Evolutionary conservation across 2,329 filamentous ascomycete species (phyloP).

Genomic region (Talaromyces albobiverticillius): DNA sequence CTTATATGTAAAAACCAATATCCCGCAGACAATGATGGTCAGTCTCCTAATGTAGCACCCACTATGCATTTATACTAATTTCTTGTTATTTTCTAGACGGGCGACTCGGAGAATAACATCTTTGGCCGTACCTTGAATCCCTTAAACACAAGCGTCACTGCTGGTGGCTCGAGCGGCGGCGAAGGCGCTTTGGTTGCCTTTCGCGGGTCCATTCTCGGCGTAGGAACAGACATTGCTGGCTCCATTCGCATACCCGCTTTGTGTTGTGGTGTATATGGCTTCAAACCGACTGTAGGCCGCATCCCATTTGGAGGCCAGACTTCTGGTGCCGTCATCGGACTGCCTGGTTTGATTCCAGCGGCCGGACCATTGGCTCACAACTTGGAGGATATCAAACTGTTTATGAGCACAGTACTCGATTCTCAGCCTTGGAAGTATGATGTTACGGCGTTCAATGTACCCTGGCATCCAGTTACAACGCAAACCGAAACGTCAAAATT

Average conservation of each 20-base stretch:
- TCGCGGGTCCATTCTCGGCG: constrained; percentile 29
- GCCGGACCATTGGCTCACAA: constrained; percentile 29
- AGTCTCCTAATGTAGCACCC: constrained; percentile 49
- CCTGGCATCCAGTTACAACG: constrained; percentile 21
- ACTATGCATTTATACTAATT: constrained; percentile 53
- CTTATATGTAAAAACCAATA: constrained; percentile 56
- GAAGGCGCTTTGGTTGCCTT: constrained; percentile 36
- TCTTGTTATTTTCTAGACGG: constrained; percentile 40
- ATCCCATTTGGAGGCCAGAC: constrained; percentile 45
- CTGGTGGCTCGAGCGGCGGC: constrained; percentile 32
- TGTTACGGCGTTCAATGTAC: constrained; percentile 22
- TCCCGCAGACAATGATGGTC: constrained; percentile 64
- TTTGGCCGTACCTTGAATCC: constrained; percentile 22
- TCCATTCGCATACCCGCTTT: constrained; percentile 34
- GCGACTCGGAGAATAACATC: constrained; percentile 37
- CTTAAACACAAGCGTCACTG: constrained; percentile 24
- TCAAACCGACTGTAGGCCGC: constrained; percentile 37
- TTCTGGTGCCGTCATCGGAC: constrained; percentile 16
- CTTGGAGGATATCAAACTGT: not conserved
- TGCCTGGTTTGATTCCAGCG: constrained; percentile 29
- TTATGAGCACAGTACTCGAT: constrained; percentile 1
- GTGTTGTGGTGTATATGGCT: constrained; percentile 34
- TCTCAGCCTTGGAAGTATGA: constrained; percentile 22
- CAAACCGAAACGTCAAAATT: constrained; percentile 14
- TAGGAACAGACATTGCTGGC: constrained; percentile 32